Percentiles rank a stretch among this genome's conserved stretches.
Evolutionary conservation across 139 green algal genomes (phyloP).

Genomic region (Closterium sp.): DNA sequence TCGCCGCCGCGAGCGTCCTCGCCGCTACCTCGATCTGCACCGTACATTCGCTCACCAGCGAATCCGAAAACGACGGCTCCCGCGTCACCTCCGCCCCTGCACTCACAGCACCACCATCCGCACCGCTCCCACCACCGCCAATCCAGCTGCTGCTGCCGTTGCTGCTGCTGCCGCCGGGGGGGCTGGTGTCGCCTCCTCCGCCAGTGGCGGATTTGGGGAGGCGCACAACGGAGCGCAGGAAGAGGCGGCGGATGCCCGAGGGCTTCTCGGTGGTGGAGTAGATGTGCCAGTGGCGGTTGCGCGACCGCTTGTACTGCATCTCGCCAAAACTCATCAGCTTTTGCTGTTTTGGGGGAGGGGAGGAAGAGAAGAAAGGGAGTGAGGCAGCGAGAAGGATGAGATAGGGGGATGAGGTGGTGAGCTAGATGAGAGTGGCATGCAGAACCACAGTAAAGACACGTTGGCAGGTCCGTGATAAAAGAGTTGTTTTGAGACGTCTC

Average conservation of each 20-base stretch:
- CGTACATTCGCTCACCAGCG: not conserved
- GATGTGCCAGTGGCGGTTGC: slow-evolving; percentile 89
- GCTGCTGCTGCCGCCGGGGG: not conserved
- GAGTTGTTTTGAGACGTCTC: too few species aligned
- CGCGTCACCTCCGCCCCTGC: not conserved
- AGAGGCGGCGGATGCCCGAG: slow-evolving; percentile 69
- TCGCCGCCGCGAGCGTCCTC: not conserved
- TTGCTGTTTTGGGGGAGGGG: slow-evolving; percentile 11
- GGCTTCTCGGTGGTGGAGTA: slow-evolving; percentile 69
- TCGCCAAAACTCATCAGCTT: slow-evolving; percentile 32
- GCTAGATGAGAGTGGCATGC: too few species aligned
- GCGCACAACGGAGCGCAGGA: slow-evolving; percentile 62
- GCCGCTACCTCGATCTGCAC: not conserved
- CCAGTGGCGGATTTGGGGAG: not conserved
- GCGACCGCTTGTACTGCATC: slow-evolving; percentile 58
- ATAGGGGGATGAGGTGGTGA: too few species aligned
- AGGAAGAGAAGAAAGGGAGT: too few species aligned
- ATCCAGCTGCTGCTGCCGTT: not conserved
- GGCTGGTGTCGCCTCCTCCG: not conserved
- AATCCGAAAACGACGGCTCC: not conserved
- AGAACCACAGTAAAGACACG: too few species aligned
- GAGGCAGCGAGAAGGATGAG: not conserved
- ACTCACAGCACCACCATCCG: not conserved
- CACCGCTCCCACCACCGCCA: not conserved
- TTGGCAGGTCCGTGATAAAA: too few species aligned